Evolutionary conservation across 2,329 filamentous ascomycete species (phyloP), one percentile per base, ranked within the genome.

Genomic region (Lizonia empirigonia): DNA sequence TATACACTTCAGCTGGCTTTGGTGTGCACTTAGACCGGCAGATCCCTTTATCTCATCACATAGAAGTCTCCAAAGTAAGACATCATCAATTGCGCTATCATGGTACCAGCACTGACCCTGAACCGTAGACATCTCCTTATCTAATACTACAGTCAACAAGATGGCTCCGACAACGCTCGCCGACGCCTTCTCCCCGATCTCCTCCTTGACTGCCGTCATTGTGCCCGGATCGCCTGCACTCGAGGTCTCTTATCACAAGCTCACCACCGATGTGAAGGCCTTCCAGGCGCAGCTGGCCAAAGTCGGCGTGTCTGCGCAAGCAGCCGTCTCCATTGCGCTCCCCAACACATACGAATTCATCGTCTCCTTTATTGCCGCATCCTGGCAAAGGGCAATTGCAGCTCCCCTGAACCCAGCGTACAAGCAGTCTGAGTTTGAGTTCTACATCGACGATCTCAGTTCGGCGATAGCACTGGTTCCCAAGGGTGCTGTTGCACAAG

Each of bases 301-400:
- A 38, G 80, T 93, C 48, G 90, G 90, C 58, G 85, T 95, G 56
- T 79, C 81, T 49, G 80, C 82, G 34, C 81, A 82, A 59, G 83
- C 86, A 12, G 86, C 89, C 37, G 89, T 95, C 44, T 94, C 90
- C 38, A 91, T 95, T 70, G 88, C 90, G 22, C 82, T 91, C 15
- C 83, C 88, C 52, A 95, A 95, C 77, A 91, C 87, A 44, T 92
- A 91, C 74, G 89, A 92, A 73, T 94, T 95, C 76, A 89, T 95
- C 69, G 85, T 94, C 49, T 86, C 90, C 2, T 96, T 95, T 75
- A 82, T 95, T 35, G 90, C 90, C n/a, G 82, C 86, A 15, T 85
- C 89, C n/a, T 91, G 87, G 85, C 90, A 94, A 77, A 83, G 91
- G 64, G 89, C 81, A 23, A 87, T 94, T 62, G 90, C 90, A 7